These are phyloP conservation scores for Emydomyces testavorans DNA, from an alignment of 2,329 filamentous ascomycete species.

Conservation along the genomic window DNA sequence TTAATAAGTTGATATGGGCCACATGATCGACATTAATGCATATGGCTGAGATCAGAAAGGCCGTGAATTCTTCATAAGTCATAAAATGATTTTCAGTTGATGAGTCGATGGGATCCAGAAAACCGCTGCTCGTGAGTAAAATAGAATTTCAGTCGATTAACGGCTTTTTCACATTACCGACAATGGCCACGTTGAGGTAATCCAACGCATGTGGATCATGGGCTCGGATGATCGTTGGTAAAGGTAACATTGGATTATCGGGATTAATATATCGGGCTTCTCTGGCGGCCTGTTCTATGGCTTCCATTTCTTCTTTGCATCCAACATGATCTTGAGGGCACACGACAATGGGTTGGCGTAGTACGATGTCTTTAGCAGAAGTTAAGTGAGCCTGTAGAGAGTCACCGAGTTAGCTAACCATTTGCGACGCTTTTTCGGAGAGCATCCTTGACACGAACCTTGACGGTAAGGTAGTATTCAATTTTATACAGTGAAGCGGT, in stretches of 20 bases:
- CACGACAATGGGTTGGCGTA: slow-evolving; percentile 88
- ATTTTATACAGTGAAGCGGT: slow-evolving; percentile 94
- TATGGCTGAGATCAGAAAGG: background rate
- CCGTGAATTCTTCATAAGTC: background rate
- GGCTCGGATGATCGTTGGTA: slow-evolving; percentile 67
- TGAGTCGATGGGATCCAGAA: background rate
- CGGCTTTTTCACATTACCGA: slow-evolving; percentile 51
- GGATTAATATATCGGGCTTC: slow-evolving; percentile 80
- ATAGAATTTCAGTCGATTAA: slow-evolving; percentile 48
- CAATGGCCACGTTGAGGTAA: slow-evolving; percentile 50
- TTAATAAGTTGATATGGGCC: background rate
- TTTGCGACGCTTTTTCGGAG: background rate
- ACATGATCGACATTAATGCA: background rate
- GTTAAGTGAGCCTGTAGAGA: slow-evolving; percentile 65
- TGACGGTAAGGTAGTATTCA: slow-evolving; percentile 89
- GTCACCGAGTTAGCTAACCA: slow-evolving; percentile 2
- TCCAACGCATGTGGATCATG: slow-evolving; percentile 56
- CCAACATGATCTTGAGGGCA: slow-evolving; percentile 90
- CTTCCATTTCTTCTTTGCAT: slow-evolving; percentile 97
- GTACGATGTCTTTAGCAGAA: slow-evolving; percentile 72
- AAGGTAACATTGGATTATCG: slow-evolving; percentile 85
- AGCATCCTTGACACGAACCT: slow-evolving; percentile 49
- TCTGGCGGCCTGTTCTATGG: slow-evolving; percentile 89
- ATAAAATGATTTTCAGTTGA: background rate
- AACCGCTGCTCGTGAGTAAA: background rate